Percentiles rank a stretch among this genome's conserved stretches.
Evolutionary conservation across 768 basidiomycete genomes (phyloP).

Genomic region (Dendrothele bispora): DNA sequence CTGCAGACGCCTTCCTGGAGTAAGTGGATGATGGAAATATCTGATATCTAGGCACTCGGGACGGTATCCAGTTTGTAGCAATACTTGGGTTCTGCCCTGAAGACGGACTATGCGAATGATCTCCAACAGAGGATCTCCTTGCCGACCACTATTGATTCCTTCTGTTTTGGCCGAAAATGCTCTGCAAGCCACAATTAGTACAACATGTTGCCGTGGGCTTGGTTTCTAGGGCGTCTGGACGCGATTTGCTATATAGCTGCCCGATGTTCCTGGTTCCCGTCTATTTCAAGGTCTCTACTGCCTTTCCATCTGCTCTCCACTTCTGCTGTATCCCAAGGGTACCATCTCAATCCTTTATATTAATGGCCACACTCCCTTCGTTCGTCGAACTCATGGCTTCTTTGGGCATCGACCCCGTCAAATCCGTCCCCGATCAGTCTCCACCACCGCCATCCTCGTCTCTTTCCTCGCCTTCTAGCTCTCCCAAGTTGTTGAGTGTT

Average conservation of each 20-base stretch:
- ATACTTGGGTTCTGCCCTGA: neutral
- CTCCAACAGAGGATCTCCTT: conserved; percentile 54
- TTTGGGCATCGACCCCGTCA: conserved; percentile 64
- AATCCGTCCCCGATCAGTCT: conserved; percentile 30
- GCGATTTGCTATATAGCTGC: conserved; percentile 37
- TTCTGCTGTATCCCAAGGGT: conserved; percentile 25
- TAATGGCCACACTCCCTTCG: conserved; percentile 77
- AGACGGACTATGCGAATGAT: conserved; percentile 17
- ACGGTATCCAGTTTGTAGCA: conserved; percentile 13
- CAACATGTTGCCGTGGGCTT: conserved; percentile 53
- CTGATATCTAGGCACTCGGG: too few relatives aligned
- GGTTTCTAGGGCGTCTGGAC: conserved; percentile 47
- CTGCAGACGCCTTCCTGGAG: too few relatives aligned
- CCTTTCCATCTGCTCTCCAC: too few relatives aligned
- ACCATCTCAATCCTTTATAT: conserved; percentile 27
- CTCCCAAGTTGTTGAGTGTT: conserved; percentile 35
- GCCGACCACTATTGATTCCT: conserved; percentile 57
- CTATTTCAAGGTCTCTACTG: conserved; percentile 20
- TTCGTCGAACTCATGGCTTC: conserved; percentile 88
- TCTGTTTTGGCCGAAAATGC: conserved; percentile 38
- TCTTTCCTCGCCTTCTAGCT: conserved; percentile 43
- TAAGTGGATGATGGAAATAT: too few relatives aligned
- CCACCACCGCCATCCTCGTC: conserved; percentile 43
- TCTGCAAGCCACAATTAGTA: conserved; percentile 38
- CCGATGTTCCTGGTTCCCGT: neutral